A percentile compares a stretch with the other conserved stretches of the same genome.
These are phyloP conservation scores for Aureobasidium zeae DNA, from an alignment of 2,329 filamentous ascomycete species.

Conservation along the genomic window DNA sequence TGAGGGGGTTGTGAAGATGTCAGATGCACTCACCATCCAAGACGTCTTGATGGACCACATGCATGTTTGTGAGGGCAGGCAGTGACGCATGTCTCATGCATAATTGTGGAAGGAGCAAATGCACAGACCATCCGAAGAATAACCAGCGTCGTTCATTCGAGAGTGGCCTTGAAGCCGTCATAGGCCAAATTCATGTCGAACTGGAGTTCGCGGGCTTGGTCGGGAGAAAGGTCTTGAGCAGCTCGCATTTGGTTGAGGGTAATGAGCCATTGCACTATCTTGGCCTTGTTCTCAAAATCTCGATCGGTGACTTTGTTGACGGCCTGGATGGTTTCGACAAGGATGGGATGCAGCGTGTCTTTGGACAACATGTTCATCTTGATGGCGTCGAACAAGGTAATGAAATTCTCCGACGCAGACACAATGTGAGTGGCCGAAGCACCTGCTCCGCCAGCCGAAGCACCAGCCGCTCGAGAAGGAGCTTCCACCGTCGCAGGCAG, in stretches of 20 bases:
- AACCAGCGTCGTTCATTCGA: conserved; percentile 33
- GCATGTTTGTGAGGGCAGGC: too few relatives aligned
- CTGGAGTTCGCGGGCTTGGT: conserved; percentile 79
- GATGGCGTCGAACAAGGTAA: conserved; percentile 91
- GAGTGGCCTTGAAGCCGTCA: conserved; percentile 77
- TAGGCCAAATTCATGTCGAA: conserved; percentile 93
- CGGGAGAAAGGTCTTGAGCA: conserved; percentile 77
- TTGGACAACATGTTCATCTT: conserved; percentile 89
- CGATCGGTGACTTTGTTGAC: conserved; percentile 94
- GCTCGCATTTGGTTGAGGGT: conserved; percentile 96
- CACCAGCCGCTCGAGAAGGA: conserved; percentile 31
- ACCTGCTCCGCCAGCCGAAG: conserved; percentile 26
- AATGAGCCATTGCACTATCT: conserved; percentile 98
- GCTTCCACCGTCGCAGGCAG: conserved; percentile 75
- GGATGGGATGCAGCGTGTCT: conserved; percentile 86
- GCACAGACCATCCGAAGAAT: conserved; percentile 13
- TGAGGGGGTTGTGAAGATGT: background rate
- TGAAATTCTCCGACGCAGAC: conserved; percentile 94
- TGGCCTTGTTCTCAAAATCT: conserved; percentile 89
- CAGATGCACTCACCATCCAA: conserved; percentile 31
- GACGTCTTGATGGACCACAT: conserved; percentile 5
- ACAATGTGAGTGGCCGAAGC: conserved; percentile 57
- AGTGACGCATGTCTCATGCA: background rate
- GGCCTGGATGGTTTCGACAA: conserved; percentile 92
- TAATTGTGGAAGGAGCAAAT: conserved; percentile 12